Evolutionary conservation across 208 protist species (phyloP).

Genomic region (Phytomonas sp.): DNA sequence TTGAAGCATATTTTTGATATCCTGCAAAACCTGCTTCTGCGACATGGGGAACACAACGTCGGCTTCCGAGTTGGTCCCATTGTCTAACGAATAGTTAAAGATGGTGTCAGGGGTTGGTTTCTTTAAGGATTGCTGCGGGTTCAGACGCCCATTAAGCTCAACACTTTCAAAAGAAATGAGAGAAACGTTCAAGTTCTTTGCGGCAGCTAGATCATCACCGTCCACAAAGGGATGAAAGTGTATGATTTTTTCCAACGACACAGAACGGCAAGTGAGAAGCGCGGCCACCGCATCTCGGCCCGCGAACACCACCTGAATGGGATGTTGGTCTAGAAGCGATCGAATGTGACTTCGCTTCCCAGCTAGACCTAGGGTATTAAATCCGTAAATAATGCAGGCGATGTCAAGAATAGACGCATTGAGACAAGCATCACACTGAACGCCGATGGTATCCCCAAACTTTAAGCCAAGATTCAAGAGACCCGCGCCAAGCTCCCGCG

Average conservation of each 20-base stretch:
- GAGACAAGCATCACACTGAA: slow-evolving; percentile 57
- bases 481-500: slow-evolving; percentile 60
- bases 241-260: slow-evolving; percentile 65
- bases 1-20: slow-evolving; percentile 47
- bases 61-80: slow-evolving; percentile 21
- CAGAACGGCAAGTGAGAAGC: slow-evolving; percentile 72
- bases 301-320: slow-evolving; percentile 61
- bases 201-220: slow-evolving; percentile 40
- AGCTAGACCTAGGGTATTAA: slow-evolving; percentile 55
- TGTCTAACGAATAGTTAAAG: slow-evolving; percentile 67
- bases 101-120: slow-evolving; percentile 19
- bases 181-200: slow-evolving; percentile 74
- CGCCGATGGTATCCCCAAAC: slow-evolving; percentile 68
- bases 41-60: slow-evolving; percentile 37
- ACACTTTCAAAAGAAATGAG: slow-evolving; percentile 60
- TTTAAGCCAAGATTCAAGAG: slow-evolving; percentile 44
- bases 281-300: slow-evolving; percentile 46
- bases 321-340: slow-evolving; percentile 60
- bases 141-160: slow-evolving; percentile 42
- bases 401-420: slow-evolving; percentile 58
- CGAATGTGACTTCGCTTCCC: slow-evolving; percentile 51
- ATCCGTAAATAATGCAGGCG: slow-evolving; percentile 59
- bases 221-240: slow-evolving; percentile 46
- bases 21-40: slow-evolving; percentile 58
- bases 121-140: slow-evolving; percentile 13